Evolutionary conservation across 495 filamentous ascomycete genomes (phyloP), one percentile per base, ranked within the genome.

Genomic region (Amphirosellinia nigrospora): DNA sequence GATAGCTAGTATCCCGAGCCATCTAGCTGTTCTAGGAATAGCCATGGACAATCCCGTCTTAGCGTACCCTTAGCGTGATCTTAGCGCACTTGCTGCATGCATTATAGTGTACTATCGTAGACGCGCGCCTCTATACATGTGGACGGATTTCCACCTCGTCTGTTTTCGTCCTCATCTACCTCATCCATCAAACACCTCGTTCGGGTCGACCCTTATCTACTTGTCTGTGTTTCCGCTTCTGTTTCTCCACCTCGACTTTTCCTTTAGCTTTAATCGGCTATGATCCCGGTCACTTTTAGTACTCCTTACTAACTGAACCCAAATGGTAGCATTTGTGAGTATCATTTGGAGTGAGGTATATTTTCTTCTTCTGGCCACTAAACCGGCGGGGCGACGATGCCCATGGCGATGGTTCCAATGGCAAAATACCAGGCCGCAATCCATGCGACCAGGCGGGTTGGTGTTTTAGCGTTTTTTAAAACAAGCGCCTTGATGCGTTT

Each of bases 61-160:
- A 63, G 60, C 28, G 60, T n/a, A 15, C 16, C n/a, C 30, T 58
- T 36, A 13, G 55, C 55, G 16, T 52, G n/a, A n/a, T n/a, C n/a
- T n/a, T n/a, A n/a, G n/a, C n/a, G n/a, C n/a, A n/a, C n/a, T n/a
- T n/a, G n/a, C 55, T 34, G 28, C 46, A 34, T 48, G 41, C 63
- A 53, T 58, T 61, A 59, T 67, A 72, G 43, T 70, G 71, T 73
- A 69, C 64, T 63, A 53, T 71, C 30, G 34, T 77, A 77, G 70
- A 77, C 75, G 75, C 75, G 75, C 75, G 75, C 75, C 70, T 77
- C 75, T 71, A 53, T 64, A 38, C 6, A 19, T 45, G n/a, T 15
- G 34, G 3, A 45, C 19, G 8, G n/a, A 6, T 59, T 8, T 15
- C 38, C 9, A 56, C 50, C 21, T 56, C 16, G 50, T 48, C 36